A percentile compares a stretch with the other conserved stretches of the same genome.
These are phyloP conservation scores for Gracilaria caudata DNA, from an alignment of 23 red algal species.

Conservation along the genomic window DNA sequence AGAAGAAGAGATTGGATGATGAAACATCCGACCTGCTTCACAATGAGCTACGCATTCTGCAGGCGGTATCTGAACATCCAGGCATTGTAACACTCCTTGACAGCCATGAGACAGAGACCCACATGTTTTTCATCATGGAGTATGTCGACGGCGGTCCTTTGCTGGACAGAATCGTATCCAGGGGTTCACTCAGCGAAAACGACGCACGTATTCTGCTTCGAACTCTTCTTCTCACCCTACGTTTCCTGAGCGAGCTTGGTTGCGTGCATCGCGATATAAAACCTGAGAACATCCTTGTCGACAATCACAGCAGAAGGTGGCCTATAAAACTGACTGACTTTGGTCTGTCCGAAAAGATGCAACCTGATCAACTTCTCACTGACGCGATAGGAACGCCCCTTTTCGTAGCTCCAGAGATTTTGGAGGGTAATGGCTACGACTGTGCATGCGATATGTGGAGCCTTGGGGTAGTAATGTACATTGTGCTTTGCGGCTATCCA, in stretches of 20 bases:
- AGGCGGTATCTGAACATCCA: slow-evolving; percentile 66
- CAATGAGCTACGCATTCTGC: slow-evolving; percentile 65
- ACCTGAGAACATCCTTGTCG: slow-evolving; percentile 87
- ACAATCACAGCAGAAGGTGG: slow-evolving; percentile 61
- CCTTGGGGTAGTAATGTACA: slow-evolving; percentile 85
- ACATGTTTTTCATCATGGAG: slow-evolving; percentile 77
- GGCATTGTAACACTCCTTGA: slow-evolving; percentile 63
- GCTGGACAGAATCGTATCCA: slow-evolving; percentile 77
- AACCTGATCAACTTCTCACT: slow-evolving; percentile 66
- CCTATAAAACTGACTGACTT: slow-evolving; percentile 82
- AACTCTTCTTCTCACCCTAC: slow-evolving; percentile 52
- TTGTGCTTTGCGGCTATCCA: slow-evolving; percentile 88
- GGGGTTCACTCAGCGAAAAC: slow-evolving; percentile 75
- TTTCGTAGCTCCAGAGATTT: slow-evolving; percentile 92
- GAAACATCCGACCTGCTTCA: slow-evolving; percentile 56
- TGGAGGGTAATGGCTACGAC: slow-evolving; percentile 77
- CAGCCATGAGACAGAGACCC: slow-evolving; percentile 53
- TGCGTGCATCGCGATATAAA: slow-evolving; percentile 89
- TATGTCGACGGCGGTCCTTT: slow-evolving; percentile 79
- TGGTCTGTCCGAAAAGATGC: slow-evolving; percentile 77
- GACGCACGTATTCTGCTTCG: slow-evolving; percentile 70
- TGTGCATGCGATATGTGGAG: slow-evolving; percentile 93
- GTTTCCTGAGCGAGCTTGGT: slow-evolving; percentile 62
- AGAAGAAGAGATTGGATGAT: slow-evolving; percentile 54
- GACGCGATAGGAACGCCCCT: slow-evolving; percentile 84